A percentile compares a stretch with the other conserved stretches of the same genome.
These are phyloP conservation scores for Clonostachys sp. DNA, from an alignment of 2,329 filamentous ascomycete genomes.

Conservation along the genomic window DNA sequence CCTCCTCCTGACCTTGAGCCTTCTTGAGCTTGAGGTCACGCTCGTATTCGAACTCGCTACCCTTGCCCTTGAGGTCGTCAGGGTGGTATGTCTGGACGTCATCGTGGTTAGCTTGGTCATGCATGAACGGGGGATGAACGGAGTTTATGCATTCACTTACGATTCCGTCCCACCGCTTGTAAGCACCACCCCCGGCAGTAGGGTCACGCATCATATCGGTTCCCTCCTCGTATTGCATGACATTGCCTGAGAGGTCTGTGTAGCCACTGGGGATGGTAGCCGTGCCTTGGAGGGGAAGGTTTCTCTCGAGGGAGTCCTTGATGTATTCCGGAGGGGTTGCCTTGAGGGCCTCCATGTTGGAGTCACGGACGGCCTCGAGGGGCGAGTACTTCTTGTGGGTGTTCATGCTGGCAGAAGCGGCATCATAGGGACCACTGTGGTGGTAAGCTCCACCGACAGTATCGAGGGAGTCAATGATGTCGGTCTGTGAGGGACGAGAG, in stretches of 20 bases:
- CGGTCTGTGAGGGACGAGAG: constrained; percentile 62
- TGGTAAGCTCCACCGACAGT: constrained; percentile 67
- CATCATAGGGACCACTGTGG: constrained; percentile 88
- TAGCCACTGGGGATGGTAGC: constrained; percentile 72
- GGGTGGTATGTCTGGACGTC: constrained; percentile 58
- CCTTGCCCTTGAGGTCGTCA: constrained; percentile 78
- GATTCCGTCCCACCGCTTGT: constrained; percentile 68
- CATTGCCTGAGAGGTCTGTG: constrained; percentile 61
- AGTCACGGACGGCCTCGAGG: constrained; percentile 68
- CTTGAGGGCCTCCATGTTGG: constrained; percentile 71
- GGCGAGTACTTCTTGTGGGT: constrained; percentile 58
- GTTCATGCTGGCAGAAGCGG: constrained; percentile 72
- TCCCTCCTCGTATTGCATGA: constrained; percentile 81
- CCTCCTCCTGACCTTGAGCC: constrained; percentile 19
- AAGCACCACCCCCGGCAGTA: constrained; percentile 65
- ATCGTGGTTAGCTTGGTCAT: constrained; percentile 16
- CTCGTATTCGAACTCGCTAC: constrained; percentile 64
- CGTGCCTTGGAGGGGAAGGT: constrained; percentile 77
- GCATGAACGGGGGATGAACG: background rate
- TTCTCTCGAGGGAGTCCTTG: constrained; percentile 64
- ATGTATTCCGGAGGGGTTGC: constrained; percentile 80
- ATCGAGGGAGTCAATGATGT: constrained; percentile 80
- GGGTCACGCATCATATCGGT: constrained; percentile 76
- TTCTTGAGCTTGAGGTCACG: constrained; percentile 60
- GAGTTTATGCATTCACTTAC: constrained; percentile 43